These are phyloP conservation scores for Amaranthus cruentus DNA, from an alignment of 148 eudicot species.

Conservation along the genomic window DNA sequence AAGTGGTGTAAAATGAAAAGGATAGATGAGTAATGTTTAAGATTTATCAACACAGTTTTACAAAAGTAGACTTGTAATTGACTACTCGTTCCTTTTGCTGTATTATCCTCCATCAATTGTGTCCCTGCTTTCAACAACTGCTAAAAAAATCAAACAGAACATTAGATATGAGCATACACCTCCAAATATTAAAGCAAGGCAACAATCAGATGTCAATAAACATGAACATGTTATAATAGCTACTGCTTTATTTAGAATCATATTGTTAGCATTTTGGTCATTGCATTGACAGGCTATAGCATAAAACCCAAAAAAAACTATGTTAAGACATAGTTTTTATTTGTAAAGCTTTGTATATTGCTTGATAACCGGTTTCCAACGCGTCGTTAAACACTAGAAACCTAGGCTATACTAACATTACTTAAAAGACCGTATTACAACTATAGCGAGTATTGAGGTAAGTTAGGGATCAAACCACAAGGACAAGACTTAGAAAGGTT, in stretches of 20 bases:
- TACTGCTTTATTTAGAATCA: not conserved
- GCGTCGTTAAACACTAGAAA: no score
- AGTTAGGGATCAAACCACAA: no score
- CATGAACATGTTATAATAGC: not conserved
- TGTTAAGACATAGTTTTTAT: no score
- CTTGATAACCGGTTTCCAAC: no score
- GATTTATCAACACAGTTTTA: no score
- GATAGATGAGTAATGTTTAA: no score
- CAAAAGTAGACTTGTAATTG: not conserved
- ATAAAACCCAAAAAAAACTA: not conserved
- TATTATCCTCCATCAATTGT: not conserved
- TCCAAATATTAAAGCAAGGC: not conserved
- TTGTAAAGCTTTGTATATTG: no score
- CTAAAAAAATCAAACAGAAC: not conserved
- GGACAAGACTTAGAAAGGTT: no score
- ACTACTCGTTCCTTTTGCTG: not conserved
- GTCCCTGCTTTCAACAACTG: not conserved
- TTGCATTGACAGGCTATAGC: not conserved
- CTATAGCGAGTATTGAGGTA: no score
- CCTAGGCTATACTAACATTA: no score
- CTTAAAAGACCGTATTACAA: no score
- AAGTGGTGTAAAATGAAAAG: no score
- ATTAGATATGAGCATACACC: not conserved
- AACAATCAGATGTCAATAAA: not conserved
- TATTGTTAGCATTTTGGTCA: not conserved